Base-by-base conservation (phyloP, 2,329 filamentous ascomycete species). In the Basipetospora chlamydospora region DNA sequence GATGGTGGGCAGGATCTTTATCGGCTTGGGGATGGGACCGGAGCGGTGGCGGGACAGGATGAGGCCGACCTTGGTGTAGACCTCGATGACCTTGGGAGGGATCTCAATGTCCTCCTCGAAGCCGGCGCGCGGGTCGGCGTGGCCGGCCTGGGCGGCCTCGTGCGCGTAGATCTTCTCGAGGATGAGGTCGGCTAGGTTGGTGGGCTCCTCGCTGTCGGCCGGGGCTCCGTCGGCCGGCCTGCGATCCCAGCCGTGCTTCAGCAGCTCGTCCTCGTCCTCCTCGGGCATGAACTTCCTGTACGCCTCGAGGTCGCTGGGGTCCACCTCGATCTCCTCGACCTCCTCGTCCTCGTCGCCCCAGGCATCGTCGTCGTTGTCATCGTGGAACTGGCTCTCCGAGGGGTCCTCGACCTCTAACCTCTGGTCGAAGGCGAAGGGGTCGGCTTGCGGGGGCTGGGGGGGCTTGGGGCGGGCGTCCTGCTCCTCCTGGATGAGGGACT, bases 1-100 rank as follows among this genome's bases (percentile, higher is more conserved):
- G 11, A 96, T 74, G 1, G 86, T 87, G 3, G 90, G 90, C 7
- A 98, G 70, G 44, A 96, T 86, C 60, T 96, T 96, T 69, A 98
- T 93, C 1, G 88, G 88, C 59, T 98, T 98, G 15, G 90, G 90
- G 22, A 98, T 70, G 46, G 88, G 88, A n/a, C 90, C 90, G 11
- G 82, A 88, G 60, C 93, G 94, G 65, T 94, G 96, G 44, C 88
- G 76, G 18, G 84, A 86, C 41, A 98, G 70, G 42, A 96, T 80
- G 46, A 87, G 67, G 42, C 87, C 88, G 47, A 94, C 78, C 76
- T 94, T 92, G 42, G 81, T 80, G 56, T 92, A 96, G 12, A 94
- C 88, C 52, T 96, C 88, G 12, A 95, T 70, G 11, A 95, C 86
- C 60, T 94, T 95, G 29, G 79, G 79, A 3, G 86, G 86, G 35